Evolutionary conservation across 495 filamentous ascomycete species (phyloP), one percentile per base, ranked within the genome.

Genomic region (Aspergillus coremiiformis): DNA sequence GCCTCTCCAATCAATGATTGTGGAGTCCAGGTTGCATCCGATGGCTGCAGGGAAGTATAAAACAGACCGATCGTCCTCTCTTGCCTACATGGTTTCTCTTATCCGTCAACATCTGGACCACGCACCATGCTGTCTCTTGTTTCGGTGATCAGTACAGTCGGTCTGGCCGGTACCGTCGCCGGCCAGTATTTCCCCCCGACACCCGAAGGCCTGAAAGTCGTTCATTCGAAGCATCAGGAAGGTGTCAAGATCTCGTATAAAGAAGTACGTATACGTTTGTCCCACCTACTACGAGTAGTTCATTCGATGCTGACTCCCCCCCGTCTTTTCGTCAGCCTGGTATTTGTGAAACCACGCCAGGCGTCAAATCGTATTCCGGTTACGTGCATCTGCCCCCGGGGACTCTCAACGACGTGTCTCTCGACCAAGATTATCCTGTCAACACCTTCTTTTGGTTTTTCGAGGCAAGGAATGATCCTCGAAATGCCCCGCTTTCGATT

Each of bases 391-490:
- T 83, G 14, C 80, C 80, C 11, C 71, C 78, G 0, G 61, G 61
- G 5, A 71, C 68, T 17, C 63, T 83, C 11, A 66, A 67, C 14
- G 66, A 68, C 9, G 63, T 76, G 8, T 64, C 70, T 53, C 8
- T 78, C 64, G 60, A 72, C 50, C 72, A 79, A 45, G 64, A 76
- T 17, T 85, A 81, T 57, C 71, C 80, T 21, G 82, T 83, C 46
- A 85, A 86, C 61, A 84, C 75, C 14, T 86, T 85, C 59, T 87
- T 87, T 64, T 87, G 83, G 84, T 87, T 84, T 58, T 76, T 88
- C 48, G 82, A 79, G 54, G 78, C 80, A 0, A 14, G 22, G 26
- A 24, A 23, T 17, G 26, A 29, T 12, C 43, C 43, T 22, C 6
- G 20, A 12, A 29, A 19, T 20, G 15, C 37, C 3, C 37, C 37